Evolutionary conservation across 768 basidiomycete species (phyloP).

Genomic region (Nidula microcarpa): DNA sequence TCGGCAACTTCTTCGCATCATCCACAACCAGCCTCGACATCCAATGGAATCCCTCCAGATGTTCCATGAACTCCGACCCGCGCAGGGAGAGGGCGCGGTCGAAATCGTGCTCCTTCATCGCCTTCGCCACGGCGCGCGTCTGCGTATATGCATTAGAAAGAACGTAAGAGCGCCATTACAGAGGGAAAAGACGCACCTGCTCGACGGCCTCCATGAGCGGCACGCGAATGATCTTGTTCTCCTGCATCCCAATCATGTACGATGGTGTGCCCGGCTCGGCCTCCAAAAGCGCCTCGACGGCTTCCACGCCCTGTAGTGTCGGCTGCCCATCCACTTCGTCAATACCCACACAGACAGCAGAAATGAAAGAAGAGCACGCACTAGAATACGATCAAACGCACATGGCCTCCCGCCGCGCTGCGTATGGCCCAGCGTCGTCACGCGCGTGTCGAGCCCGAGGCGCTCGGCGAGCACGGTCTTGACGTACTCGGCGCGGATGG

Average conservation of each 20-base stretch:
- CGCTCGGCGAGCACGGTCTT: slow-evolving; percentile 85
- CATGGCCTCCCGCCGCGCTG: slow-evolving; percentile 95
- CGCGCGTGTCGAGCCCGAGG: slow-evolving; percentile 90
- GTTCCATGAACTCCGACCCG: slow-evolving; percentile 89
- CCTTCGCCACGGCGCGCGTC: slow-evolving; percentile 84
- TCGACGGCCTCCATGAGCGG: slow-evolving; percentile 92
- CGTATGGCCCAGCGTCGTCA: slow-evolving; percentile 95
- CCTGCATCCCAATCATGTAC: slow-evolving; percentile 94
- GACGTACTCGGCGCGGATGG: slow-evolving; percentile 89
- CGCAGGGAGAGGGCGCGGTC: slow-evolving; percentile 82
- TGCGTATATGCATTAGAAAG: slow-evolving; percentile 20
- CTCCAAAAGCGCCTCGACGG: slow-evolving; percentile 83
- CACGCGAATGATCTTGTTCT: slow-evolving; percentile 92
- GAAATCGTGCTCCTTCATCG: slow-evolving; percentile 83
- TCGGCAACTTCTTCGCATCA: slow-evolving; percentile 45
- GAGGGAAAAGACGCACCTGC: slow-evolving; percentile 45
- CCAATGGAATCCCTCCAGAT: slow-evolving; percentile 78
- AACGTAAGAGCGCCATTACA: not conserved
- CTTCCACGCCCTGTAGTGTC: slow-evolving; percentile 93
- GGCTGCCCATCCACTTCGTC: slow-evolving; percentile 47
- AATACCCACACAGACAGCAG: not conserved
- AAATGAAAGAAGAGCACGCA: slow-evolving; percentile 27
- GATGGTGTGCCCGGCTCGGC: slow-evolving; percentile 88
- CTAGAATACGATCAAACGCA: slow-evolving; percentile 89
- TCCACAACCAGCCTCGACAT: slow-evolving; percentile 58